Conservation (phyloP, 2,329 filamentous ascomycete genomes). For the Pseudogymnoascus sp. region DNA sequence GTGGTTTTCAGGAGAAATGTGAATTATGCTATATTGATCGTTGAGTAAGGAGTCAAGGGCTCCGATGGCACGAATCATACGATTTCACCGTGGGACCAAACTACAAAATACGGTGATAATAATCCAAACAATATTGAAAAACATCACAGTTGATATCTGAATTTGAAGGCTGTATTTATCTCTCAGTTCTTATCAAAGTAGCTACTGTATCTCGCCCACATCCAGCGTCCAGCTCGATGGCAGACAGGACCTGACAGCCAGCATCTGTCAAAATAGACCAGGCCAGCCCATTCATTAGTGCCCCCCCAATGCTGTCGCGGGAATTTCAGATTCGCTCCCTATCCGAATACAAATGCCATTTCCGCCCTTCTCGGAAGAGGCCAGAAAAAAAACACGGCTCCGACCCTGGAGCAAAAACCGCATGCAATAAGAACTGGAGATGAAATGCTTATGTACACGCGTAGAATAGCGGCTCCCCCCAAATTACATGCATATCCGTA, state of each 20-base stretch:
- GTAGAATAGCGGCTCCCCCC: conserved; percentile 4
- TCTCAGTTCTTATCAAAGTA: conserved; percentile 8
- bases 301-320: background rate
- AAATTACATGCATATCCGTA: conserved; percentile 10
- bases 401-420: conserved; percentile 5
- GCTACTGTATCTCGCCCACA: background rate
- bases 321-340: background rate
- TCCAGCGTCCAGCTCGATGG: conserved; percentile 1
- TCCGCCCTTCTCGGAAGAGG: background rate
- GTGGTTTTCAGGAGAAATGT: background rate
- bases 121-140: background rate
- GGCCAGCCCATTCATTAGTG: background rate
- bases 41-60: background rate
- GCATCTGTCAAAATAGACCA: conserved; percentile 2
- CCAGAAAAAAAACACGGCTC: conserved; percentile 3
- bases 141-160: background rate
- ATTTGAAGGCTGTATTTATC: conserved; percentile 7
- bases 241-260: background rate
- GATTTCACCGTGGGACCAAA: background rate
- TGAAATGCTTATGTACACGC: conserved; percentile 4
- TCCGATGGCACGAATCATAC: background rate
- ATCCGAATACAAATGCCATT: conserved; percentile 1
- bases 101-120: background rate
- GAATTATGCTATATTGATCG: background rate
- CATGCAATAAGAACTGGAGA: conserved; percentile 8